phyloP scores from a whole-genome alignment of 768 basidiomycete genomes.

The Rhizopogon vinicolor region DNA sequence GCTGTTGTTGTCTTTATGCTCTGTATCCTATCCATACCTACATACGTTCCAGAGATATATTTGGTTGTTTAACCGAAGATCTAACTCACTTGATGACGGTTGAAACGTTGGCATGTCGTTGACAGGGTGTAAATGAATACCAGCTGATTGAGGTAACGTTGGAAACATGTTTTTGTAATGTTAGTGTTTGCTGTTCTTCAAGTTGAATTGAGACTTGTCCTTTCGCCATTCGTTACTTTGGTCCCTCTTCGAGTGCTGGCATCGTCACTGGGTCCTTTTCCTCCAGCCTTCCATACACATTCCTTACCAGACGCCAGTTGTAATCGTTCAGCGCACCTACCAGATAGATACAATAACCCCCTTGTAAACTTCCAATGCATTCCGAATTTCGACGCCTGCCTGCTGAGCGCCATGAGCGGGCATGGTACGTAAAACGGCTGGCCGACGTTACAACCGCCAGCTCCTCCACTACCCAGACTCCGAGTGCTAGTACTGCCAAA shows the following conservation, averaged over 20 bases:
- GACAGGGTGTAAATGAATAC: no score
- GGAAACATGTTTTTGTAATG: background rate
- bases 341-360: background rate
- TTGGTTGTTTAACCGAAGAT: background rate
- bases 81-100: no score
- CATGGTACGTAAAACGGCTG: conserved; percentile 25
- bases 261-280: conserved; percentile 1
- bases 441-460: conserved; percentile 14
- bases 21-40: conserved; percentile 1
- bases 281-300: background rate
- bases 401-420: conserved; percentile 22
- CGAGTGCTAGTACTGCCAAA: background rate
- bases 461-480: conserved; percentile 2
- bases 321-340: background rate
- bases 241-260: background rate
- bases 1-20: background rate
- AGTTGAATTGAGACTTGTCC: no score
- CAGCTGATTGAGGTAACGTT: no score
- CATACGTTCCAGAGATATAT: no score
- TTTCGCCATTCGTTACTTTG: background rate
- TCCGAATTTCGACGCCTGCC: conserved; percentile 20
- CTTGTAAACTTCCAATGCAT: conserved; percentile 16
- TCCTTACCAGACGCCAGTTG: conserved; percentile 2
- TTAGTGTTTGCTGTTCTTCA: background rate
- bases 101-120: background rate